A percentile compares a stretch with the other conserved stretches of the same genome.
These are phyloP conservation scores for Glycine tomentella DNA, from an alignment of 306 rosid genomes.

Conservation along the genomic window DNA sequence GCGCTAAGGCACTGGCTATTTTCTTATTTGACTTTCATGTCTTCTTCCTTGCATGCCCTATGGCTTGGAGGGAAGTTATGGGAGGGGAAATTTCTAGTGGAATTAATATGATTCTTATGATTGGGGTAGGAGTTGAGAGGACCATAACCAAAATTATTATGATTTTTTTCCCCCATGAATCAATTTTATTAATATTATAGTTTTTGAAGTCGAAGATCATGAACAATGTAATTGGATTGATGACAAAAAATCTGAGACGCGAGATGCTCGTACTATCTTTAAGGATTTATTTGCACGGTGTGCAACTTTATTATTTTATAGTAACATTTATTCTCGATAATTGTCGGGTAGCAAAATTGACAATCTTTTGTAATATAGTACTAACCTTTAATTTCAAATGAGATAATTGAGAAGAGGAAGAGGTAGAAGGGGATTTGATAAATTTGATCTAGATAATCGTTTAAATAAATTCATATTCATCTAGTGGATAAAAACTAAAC, in stretches of 20 bases:
- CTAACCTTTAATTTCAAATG: too few relatives aligned
- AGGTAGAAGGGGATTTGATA: too few relatives aligned
- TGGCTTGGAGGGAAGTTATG: constrained; percentile 30
- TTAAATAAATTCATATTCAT: too few relatives aligned
- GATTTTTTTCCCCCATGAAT: constrained; percentile 32
- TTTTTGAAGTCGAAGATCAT: background rate
- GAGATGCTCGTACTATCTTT: background rate
- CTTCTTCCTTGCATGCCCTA: constrained; percentile 13
- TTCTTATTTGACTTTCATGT: constrained; percentile 31
- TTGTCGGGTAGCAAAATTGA: background rate
- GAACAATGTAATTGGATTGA: background rate
- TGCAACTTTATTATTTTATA: background rate
- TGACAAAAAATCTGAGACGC: background rate
- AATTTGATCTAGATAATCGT: background rate
- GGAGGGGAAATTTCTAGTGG: constrained; percentile 14
- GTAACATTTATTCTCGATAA: background rate
- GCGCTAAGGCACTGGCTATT: constrained; percentile 18
- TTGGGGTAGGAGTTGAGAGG: constrained; percentile 32
- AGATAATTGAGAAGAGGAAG: background rate
- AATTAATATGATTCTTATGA: constrained; percentile 35
- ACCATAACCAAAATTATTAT: background rate
- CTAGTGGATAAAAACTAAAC: too few relatives aligned
- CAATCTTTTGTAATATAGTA: background rate
- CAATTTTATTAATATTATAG: constrained; percentile 13
- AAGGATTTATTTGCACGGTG: background rate